These are phyloP conservation scores for Tricholoma flavovirens DNA, from an alignment of 768 basidiomycete species.

Conservation along the genomic window DNA sequence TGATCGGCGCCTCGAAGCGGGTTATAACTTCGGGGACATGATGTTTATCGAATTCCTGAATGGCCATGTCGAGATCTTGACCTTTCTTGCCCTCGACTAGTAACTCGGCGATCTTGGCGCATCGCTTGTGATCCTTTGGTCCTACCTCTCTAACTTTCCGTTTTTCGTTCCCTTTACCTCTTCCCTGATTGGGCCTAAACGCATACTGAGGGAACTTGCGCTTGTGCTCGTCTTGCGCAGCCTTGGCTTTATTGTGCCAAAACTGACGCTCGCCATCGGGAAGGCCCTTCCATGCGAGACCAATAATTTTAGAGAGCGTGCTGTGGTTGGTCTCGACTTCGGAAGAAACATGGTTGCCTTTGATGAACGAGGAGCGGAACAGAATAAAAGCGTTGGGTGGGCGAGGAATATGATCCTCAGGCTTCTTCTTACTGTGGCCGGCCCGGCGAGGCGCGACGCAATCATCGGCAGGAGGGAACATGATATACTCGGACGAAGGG, in stretches of 20 bases:
- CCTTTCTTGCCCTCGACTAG: constrained; percentile 54
- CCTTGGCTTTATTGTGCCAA: constrained; percentile 74
- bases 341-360: constrained; percentile 69
- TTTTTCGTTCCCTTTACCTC: constrained; percentile 39
- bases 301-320: constrained; percentile 80
- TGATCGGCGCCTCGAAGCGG: constrained; percentile 68
- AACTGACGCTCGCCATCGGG: constrained; percentile 69
- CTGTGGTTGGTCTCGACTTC: constrained; percentile 79
- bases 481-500: constrained; percentile 36
- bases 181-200: constrained; percentile 58
- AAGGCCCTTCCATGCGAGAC: constrained; percentile 76
- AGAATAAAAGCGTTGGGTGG: constrained; percentile 86
- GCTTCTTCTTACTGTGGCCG: constrained; percentile 64
- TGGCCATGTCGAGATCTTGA: constrained; percentile 47
- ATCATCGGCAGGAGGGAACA: constrained; percentile 51
- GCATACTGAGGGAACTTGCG: constrained; percentile 72
- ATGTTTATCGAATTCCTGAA: constrained; percentile 49
- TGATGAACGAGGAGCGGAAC: constrained; percentile 80
- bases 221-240: constrained; percentile 68
- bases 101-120: constrained; percentile 61
- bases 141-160: constrained; percentile 58
- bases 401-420: constrained; percentile 72
- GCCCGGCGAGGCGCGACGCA: constrained; percentile 34
- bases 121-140: constrained; percentile 57
- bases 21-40: constrained; percentile 59